These are phyloP conservation scores for Fomitopsis palustris DNA, from an alignment of 1,284 basidiomycete genomes.

Conservation along the genomic window DNA sequence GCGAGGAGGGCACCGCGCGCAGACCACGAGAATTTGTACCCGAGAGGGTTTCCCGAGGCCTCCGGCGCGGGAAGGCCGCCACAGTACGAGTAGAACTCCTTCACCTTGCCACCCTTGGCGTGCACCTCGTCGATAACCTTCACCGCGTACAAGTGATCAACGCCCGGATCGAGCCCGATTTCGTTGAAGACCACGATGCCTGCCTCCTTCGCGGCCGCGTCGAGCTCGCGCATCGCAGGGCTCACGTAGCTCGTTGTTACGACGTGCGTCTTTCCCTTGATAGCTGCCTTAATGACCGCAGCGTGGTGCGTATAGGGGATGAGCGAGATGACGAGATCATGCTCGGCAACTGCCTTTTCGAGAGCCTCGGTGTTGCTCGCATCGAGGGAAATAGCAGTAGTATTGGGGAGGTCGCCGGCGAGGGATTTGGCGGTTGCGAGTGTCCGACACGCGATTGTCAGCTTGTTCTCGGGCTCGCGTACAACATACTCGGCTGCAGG, in stretches of 20 bases:
- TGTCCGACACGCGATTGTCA: slow-evolving; percentile 91
- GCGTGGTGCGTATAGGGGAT: slow-evolving; percentile 96
- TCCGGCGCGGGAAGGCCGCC: slow-evolving; percentile 94
- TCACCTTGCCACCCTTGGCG: slow-evolving; percentile 91
- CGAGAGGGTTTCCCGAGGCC: slow-evolving; percentile 90
- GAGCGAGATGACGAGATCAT: slow-evolving; percentile 95
- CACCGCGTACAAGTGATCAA: slow-evolving; percentile 94
- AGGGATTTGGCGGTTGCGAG: slow-evolving; percentile 73
- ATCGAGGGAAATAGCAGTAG: slow-evolving; percentile 81
- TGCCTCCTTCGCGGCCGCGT: slow-evolving; percentile 81
- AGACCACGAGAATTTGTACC: slow-evolving; percentile 99
- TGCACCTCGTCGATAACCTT: slow-evolving; percentile 97
- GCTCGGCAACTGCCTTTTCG: slow-evolving; percentile 76
- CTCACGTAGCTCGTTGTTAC: slow-evolving; percentile 96
- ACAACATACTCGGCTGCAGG: slow-evolving; percentile 94
- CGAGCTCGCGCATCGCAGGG: slow-evolving; percentile 87
- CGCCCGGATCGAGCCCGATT: slow-evolving; percentile 95
- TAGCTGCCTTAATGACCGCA: slow-evolving; percentile 90
- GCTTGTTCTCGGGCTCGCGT: slow-evolving; percentile 76
- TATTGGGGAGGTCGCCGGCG: slow-evolving; percentile 63
- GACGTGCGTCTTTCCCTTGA: slow-evolving; percentile 92
- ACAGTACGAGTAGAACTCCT: slow-evolving; percentile 95
- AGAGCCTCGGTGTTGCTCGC: slow-evolving; percentile 75
- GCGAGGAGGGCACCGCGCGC: slow-evolving; percentile 95
- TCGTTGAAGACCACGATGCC: slow-evolving; percentile 98